Conservation (phyloP, 2,329 filamentous ascomycete species). For the Hyphodiscus sp. region DNA sequence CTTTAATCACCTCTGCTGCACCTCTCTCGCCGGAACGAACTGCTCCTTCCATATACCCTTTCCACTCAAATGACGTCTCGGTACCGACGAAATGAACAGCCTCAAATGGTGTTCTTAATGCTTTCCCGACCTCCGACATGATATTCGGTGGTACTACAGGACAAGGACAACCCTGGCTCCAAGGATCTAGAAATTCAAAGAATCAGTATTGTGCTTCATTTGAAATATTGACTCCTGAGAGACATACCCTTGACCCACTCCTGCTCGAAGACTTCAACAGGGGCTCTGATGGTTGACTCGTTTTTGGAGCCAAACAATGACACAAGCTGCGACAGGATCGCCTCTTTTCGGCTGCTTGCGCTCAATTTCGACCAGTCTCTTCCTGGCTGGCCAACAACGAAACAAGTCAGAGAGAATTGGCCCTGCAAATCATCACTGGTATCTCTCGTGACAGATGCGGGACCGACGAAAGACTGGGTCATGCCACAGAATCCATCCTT, state of each 20-base stretch:
- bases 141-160: slow-evolving; percentile 31
- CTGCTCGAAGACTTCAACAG: slow-evolving; percentile 15
- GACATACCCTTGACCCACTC: slow-evolving; percentile 13
- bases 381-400: slow-evolving; percentile 34
- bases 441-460: slow-evolving; percentile 35
- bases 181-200: slow-evolving; percentile 11
- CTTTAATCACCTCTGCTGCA: slow-evolving; percentile 35
- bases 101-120: slow-evolving; percentile 31
- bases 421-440: slow-evolving; percentile 29
- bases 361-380: slow-evolving; percentile 4
- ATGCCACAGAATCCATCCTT: slow-evolving; percentile 32
- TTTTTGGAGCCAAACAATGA: not conserved
- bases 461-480: slow-evolving; percentile 34
- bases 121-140: slow-evolving; percentile 22
- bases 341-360: slow-evolving; percentile 8
- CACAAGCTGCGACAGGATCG: slow-evolving; percentile 14
- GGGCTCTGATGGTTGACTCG: not conserved
- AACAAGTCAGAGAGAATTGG: slow-evolving; percentile 35
- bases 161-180: slow-evolving; percentile 31
- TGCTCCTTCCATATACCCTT: slow-evolving; percentile 47
- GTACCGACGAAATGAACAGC: slow-evolving; percentile 45
- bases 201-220: too few species aligned
- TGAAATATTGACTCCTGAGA: too few species aligned
- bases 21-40: slow-evolving; percentile 38
- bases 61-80: slow-evolving; percentile 42